phyloP scores from a whole-genome alignment of 306 rosid species.

The Trifolium fragiferum region DNA sequence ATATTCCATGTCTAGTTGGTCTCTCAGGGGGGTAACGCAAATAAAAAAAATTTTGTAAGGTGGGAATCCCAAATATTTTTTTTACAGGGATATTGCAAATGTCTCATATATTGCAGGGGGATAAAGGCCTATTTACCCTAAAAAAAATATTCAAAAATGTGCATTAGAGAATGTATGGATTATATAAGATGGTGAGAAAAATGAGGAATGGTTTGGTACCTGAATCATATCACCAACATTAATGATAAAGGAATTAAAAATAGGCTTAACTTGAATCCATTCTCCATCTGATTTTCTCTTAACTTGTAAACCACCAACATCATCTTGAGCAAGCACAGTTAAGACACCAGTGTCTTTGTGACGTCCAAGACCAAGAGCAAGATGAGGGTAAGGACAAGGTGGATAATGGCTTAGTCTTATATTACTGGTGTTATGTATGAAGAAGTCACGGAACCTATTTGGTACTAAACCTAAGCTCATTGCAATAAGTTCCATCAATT shows the following conservation, averaged over 20 bases:
- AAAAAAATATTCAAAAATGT: too few species aligned
- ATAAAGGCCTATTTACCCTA: too few species aligned
- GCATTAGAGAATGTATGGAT: too few species aligned
- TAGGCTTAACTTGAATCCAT: constrained; percentile 76
- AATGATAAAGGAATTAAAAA: constrained; percentile 63
- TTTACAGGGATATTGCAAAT: too few species aligned
- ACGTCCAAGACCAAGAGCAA: constrained; percentile 84
- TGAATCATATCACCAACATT: constrained; percentile 78
- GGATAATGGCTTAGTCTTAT: constrained; percentile 76
- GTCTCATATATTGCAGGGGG: too few species aligned
- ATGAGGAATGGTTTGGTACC: constrained; percentile 39
- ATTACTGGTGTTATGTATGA: constrained; percentile 62
- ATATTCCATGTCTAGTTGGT: too few species aligned
- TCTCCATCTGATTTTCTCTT: constrained; percentile 63
- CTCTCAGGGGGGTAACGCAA: too few species aligned
- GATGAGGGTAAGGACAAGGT: constrained; percentile 69
- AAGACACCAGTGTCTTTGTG: constrained; percentile 83
- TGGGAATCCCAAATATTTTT: too few species aligned
- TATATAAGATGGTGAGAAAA: neutral
- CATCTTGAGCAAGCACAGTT: constrained; percentile 80
- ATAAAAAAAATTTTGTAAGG: too few species aligned
- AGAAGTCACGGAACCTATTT: constrained; percentile 51
- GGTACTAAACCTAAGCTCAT: constrained; percentile 63
- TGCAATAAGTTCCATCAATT: constrained; percentile 61
- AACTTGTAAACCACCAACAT: constrained; percentile 74